Evolutionary conservation across 371 early-diverging fungal species (phyloP).

Genomic region (Syncephalastrum contaminatum): DNA sequence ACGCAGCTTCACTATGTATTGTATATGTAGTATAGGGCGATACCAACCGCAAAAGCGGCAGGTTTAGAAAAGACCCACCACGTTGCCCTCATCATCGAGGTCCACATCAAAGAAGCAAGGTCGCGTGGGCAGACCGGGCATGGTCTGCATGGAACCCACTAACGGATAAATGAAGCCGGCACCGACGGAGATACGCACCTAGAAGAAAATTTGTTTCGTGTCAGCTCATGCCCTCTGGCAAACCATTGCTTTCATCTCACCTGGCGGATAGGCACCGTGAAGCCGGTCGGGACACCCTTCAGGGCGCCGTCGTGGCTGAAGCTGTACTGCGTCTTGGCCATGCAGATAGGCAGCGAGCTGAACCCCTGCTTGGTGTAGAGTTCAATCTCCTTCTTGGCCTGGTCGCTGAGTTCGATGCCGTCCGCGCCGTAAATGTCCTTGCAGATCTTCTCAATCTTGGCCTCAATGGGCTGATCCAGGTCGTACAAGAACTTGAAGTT

Average conservation of each 20-base stretch:
- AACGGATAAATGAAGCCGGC: constrained; percentile 98
- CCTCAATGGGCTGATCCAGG: constrained; percentile 68
- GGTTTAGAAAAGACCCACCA: constrained; percentile 82
- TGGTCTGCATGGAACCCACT: constrained; percentile 94
- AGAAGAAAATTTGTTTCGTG: no score
- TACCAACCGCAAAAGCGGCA: not conserved
- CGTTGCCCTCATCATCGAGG: constrained; percentile 85
- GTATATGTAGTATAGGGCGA: no score
- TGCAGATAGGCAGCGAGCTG: constrained; percentile 88
- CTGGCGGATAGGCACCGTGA: constrained; percentile 83
- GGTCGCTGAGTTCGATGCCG: constrained; percentile 79
- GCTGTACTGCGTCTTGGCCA: constrained; percentile 97
- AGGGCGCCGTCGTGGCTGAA: constrained; percentile 88
- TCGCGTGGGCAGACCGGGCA: constrained; percentile 98
- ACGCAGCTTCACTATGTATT: no score
- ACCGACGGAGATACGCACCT: constrained; percentile 81
- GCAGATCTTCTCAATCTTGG: constrained; percentile 91
- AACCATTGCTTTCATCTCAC: not conserved
- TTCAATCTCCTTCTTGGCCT: constrained; percentile 81
- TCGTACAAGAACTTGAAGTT: constrained; percentile 88
- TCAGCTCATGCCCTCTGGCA: no score
- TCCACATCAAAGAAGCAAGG: constrained; percentile 98
- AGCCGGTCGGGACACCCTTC: constrained; percentile 93
- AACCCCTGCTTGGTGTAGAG: constrained; percentile 84
- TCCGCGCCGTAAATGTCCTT: constrained; percentile 93